A percentile compares a stretch with the other conserved stretches of the same genome.
Evolutionary conservation across 768 basidiomycete genomes (phyloP).

Genomic region (Boletus tylopilopsis): DNA sequence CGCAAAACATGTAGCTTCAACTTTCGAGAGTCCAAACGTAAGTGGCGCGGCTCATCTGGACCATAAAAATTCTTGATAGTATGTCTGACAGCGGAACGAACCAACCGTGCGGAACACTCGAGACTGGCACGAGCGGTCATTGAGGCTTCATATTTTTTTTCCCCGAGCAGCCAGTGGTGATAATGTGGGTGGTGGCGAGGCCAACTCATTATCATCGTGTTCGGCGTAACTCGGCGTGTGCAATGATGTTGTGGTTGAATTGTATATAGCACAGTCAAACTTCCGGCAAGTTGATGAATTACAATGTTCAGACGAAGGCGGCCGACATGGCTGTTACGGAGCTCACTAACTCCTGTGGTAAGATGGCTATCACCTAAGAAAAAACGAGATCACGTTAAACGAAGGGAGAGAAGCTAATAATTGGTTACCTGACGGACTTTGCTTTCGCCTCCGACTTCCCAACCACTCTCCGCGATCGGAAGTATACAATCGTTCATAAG

Average conservation of each 20-base stretch:
- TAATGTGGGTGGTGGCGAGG: slow-evolving; percentile 32
- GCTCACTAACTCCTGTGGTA: slow-evolving; percentile 26
- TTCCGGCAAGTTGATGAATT: slow-evolving; percentile 8
- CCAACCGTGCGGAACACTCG: slow-evolving; percentile 34
- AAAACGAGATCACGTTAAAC: slow-evolving; percentile 4
- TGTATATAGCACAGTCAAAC: neutral
- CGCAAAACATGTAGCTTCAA: neutral
- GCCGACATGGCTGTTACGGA: slow-evolving; percentile 15
- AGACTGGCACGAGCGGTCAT: slow-evolving; percentile 44
- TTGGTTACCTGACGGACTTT: slow-evolving; percentile 53
- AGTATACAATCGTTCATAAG: slow-evolving; percentile 59
- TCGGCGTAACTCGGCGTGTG: slow-evolving; percentile 22
- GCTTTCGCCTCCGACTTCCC: slow-evolving; percentile 84
- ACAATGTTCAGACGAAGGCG: slow-evolving; percentile 8
- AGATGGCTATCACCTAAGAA: slow-evolving; percentile 19
- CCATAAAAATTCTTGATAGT: neutral
- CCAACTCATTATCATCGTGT: slow-evolving; percentile 38
- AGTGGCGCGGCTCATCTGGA: slow-evolving; percentile 1
- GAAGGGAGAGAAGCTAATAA: neutral
- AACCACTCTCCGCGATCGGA: slow-evolving; percentile 67
- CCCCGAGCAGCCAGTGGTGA: slow-evolving; percentile 36
- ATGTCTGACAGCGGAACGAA: slow-evolving; percentile 70
- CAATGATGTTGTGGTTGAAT: neutral
- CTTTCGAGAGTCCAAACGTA: slow-evolving; percentile 3
- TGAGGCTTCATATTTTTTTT: slow-evolving; percentile 51